A percentile compares a stretch with the other conserved stretches of the same genome.
phyloP scores from a whole-genome alignment of 805 yeast genomes.

The Soucietia sequanensis region DNA sequence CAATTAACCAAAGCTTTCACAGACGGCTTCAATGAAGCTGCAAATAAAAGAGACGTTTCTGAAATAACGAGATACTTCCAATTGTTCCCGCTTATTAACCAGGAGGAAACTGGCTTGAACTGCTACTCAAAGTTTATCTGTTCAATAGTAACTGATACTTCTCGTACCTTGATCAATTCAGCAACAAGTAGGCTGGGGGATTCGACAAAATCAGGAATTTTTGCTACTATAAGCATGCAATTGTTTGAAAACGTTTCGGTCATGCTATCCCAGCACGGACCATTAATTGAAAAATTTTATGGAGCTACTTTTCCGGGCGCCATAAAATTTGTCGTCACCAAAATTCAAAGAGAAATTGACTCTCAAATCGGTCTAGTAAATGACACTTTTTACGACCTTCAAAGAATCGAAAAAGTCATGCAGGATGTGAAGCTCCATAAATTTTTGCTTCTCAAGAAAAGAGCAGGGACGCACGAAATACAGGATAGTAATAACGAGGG shows the following conservation, averaged over 20 bases:
- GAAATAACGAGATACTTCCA: slow-evolving; percentile 77
- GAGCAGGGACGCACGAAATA: too few relatives aligned
- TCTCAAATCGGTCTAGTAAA: slow-evolving; percentile 87
- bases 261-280: slow-evolving; percentile 83
- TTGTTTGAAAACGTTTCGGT: slow-evolving; percentile 81
- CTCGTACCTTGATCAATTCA: slow-evolving; percentile 60
- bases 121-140: slow-evolving; percentile 87
- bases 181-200: slow-evolving; percentile 15
- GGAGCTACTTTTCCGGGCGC: slow-evolving; percentile 49
- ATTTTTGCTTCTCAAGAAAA: slow-evolving; percentile 24
- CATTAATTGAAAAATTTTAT: slow-evolving; percentile 71
- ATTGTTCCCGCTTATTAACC: slow-evolving; percentile 81
- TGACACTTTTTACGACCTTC: slow-evolving; percentile 80
- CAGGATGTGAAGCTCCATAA: slow-evolving; percentile 54
- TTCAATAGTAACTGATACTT: slow-evolving; percentile 75
- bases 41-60: slow-evolving; percentile 61
- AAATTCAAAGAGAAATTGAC: slow-evolving; percentile 85
- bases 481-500: slow-evolving; percentile 6
- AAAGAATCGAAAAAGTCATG: slow-evolving; percentile 55
- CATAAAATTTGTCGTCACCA: slow-evolving; percentile 64
- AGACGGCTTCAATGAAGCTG: slow-evolving; percentile 67
- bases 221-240: slow-evolving; percentile 59
- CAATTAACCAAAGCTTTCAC: slow-evolving; percentile 58
- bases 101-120: slow-evolving; percentile 66
- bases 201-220: slow-evolving; percentile 45